Base-by-base conservation (phyloP, 495 filamentous ascomycete species). In the Usnea hakonensis region DNA sequence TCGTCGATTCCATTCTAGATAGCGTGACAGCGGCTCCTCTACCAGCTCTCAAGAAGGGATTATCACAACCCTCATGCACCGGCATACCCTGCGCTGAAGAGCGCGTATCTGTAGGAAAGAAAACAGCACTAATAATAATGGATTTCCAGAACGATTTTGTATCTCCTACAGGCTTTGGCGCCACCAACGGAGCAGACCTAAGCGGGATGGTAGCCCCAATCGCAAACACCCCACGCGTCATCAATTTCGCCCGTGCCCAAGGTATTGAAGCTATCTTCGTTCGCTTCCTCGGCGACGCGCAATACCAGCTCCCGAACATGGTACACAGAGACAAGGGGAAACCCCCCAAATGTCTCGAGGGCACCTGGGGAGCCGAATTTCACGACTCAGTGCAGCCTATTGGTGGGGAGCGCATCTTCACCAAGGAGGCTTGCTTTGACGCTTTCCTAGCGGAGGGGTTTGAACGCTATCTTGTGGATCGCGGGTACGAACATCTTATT, bases 121-220 rank as follows among this genome's bases (percentile, higher is more conserved):
- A 50, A 21, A 36, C 57, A 36, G 57, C 11, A 41, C 41, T 60
- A 14, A 8, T 60, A 36, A 36, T 60, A 4, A 60, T 60, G 17
- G 57, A 52, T 21, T 52, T 52, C 13, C 57, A 60, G 26, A 52
- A 60, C 2, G 57, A 60, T n/a, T 60, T 60, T 32, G 57, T 43
- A 50, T 60, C 19, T 48, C 57, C 28, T 43, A 32, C 32, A n/a
- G 50, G 43, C 57, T 37, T 6, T 57, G n/a, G n/a, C n/a, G n/a
- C 55, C 33, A 21, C 5, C 37, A 41, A 38, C 30, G 16, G 55
- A 13, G 26, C 13, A 19, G 55, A n/a, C 13, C 55, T 38, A 33
- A 57, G 21, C 16, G 14, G 17, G 5, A 7, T 35, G 21, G n/a
- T n/a, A n/a, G 19, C 52, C 23, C 26, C 52, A 55, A 55, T 28